Conservation (phyloP, 805 yeast species). For the Ogataea trehaloabstinens region DNA sequence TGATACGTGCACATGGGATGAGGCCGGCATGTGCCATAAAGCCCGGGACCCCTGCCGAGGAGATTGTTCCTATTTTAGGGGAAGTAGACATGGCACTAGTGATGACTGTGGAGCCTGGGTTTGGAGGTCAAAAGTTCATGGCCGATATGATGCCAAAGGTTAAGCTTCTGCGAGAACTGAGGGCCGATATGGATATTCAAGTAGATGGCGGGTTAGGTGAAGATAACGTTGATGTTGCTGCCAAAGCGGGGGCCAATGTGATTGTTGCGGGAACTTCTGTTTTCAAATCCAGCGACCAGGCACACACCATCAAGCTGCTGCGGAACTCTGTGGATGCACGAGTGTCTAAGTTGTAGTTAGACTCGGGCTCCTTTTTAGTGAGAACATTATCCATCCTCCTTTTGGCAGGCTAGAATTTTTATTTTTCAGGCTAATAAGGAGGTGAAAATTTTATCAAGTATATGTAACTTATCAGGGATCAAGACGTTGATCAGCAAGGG, state of each 20-base stretch:
- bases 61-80: constrained; percentile 69
- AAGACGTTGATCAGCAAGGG: no score
- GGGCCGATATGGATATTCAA: constrained; percentile 82
- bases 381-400: constrained; percentile 1
- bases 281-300: constrained; percentile 79
- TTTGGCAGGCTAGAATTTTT: no score
- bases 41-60: constrained; percentile 91
- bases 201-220: constrained; percentile 97
- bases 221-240: constrained; percentile 82
- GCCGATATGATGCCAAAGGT: constrained; percentile 96
- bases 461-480: no score
- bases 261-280: constrained; percentile 98
- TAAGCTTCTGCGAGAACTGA: constrained; percentile 64
- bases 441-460: no score
- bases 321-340: constrained; percentile 53
- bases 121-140: constrained; percentile 98
- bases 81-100: constrained; percentile 88
- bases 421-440: no score
- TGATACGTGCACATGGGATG: constrained; percentile 79
- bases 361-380: not conserved
- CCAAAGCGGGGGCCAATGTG: constrained; percentile 96
- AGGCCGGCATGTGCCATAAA: constrained; percentile 93
- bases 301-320: constrained; percentile 65
- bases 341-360: constrained; percentile 1
- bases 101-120: constrained; percentile 99